Base-by-base conservation (phyloP, 345 rosid species). In the Limnanthes douglasii region DNA sequence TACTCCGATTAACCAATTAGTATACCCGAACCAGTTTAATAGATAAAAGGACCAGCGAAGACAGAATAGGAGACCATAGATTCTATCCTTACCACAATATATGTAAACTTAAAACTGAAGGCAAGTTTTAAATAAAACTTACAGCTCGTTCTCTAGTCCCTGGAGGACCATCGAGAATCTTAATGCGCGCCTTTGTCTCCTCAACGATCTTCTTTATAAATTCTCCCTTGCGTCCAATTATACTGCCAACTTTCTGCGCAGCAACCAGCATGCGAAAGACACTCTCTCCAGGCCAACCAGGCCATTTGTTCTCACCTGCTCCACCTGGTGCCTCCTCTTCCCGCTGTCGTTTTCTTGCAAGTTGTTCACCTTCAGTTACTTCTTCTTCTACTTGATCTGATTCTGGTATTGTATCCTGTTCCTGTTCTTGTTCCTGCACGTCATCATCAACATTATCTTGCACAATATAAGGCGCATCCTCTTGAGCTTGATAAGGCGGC, bases 221-320 rank as follows among this genome's bases (percentile, higher is more conserved):
- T 56, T 81, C 96, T 15, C 96, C 96, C 48, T 81, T 85, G 31
- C 96, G 93, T 43, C 99, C 99, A 62, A 92, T 92, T 56, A 85
- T 85, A 56, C 99, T 78, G 34, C 96, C 96, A 41, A 92, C 95
- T 63, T 85, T 92, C 44, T 81, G 96, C 6, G 93, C 96, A 42
- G 96, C 96, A 53, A 92, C 99, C 62, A 92, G 49, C 93, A 92
- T 80, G 21, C 99, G 80, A 35, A 92, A 92, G 15, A 92, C 96
- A 16, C 86, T 81, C 73, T 92, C 99, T 50, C 99, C 96, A 5
- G 99, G 99, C 99, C 99, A 85, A 49, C 99, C 99, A n/a, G 93
- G 96, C 99, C 99, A 92, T 72, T 46, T 81, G 64, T 78, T 78
- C 60, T 85, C 99, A 39, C 50, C 76, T 12, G 47, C 70, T 37